Evolutionary conservation across 768 basidiomycete species (phyloP).

Genomic region (Auricularia cornea): DNA sequence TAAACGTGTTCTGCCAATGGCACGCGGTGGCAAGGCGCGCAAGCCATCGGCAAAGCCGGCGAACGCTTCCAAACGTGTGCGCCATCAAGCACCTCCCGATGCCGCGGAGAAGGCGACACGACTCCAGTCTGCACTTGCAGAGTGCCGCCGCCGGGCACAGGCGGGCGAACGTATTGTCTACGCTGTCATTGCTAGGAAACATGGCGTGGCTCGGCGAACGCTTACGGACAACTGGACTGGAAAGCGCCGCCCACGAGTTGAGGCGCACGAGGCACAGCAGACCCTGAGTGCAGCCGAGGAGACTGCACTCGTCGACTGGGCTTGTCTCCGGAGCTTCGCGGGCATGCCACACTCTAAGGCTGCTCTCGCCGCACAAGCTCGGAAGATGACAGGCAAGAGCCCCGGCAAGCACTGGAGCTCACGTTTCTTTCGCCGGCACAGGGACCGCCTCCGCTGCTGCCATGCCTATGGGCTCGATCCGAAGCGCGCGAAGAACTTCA

Average conservation of each 20-base stretch:
- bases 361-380: neutral
- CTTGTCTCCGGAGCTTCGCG: neutral
- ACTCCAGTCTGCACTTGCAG: too few relatives aligned
- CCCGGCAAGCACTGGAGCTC: neutral
- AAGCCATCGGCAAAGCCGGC: too few relatives aligned
- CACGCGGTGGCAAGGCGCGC: too few relatives aligned
- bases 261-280: neutral
- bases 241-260: neutral
- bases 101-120: too few relatives aligned
- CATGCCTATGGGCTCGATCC: conserved; percentile 2
- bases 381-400: neutral
- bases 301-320: neutral
- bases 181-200: neutral
- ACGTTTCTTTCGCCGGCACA: neutral
- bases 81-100: too few relatives aligned
- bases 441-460: neutral
- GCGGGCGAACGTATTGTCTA: neutral
- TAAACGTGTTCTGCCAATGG: too few relatives aligned
- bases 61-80: too few relatives aligned
- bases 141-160: too few relatives aligned
- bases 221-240: neutral
- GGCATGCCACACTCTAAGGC: neutral
- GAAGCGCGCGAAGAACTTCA: conserved; percentile 7
- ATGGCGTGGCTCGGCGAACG: neutral
- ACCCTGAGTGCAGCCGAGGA: neutral